Evolutionary conservation across 176 grass and related monocot genomes (phyloP), one percentile per base, ranked within the genome.

Genomic region (Pontederia crassipes): DNA sequence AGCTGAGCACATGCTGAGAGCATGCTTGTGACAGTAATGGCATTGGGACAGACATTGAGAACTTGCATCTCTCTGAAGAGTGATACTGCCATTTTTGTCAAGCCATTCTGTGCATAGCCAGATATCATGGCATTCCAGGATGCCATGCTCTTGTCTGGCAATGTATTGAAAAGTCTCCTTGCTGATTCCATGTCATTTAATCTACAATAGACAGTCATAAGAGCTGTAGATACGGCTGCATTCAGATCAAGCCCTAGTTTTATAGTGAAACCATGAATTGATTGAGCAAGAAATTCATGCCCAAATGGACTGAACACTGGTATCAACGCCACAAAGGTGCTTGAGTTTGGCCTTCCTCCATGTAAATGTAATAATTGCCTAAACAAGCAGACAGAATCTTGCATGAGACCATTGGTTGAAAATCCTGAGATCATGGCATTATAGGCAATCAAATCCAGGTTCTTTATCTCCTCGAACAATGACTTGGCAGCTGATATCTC

Each of bases 51-150:
- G 7, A 74, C 32, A 12, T 74, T 55, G 16, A 53, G 52, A 2
- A 12, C 60, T 55, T 74, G 71, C 71, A 74, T 74, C 55, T 74
- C 71, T n/a, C 52, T 52, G 51, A 74, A 74, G n/a, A 74, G 17
- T 15, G 60, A 64, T 8, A 74, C 56, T 2, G 71, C 71, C 51
- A 48, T 74, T 52, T 64, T 52, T 26, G 71, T 74, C 71, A 64
- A 55, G n/a, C 71, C 71, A 28, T 64, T 64, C 60, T 74, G 71
- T 12, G 71, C 52, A 20, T 74, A 74, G 11, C 71, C 71, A 2
- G 71, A 74, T 74, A 74, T 74, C 71, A 74, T 74, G 49, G 59
- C 71, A 26, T 74, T 74, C 71, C 71, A 74, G 12, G 71, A 74
- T 11, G 59, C 71, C 28, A 64, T 74, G 59, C 51, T 56, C 29